These are phyloP conservation scores for Prunella vulgaris DNA, from an alignment of 257 asterid species.

Conservation along the genomic window DNA sequence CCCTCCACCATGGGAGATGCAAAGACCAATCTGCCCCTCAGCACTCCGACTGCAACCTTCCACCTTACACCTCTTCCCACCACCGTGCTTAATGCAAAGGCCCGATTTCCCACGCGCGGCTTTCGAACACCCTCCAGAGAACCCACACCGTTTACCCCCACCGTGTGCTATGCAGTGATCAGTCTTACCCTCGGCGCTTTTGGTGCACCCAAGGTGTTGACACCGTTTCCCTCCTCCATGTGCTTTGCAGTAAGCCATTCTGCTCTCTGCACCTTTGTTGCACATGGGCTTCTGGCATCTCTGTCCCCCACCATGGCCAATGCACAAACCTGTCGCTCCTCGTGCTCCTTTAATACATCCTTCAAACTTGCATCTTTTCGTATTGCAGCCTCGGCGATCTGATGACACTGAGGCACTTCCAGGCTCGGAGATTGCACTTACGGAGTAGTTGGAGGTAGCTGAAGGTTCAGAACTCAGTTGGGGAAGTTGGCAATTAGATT, in stretches of 20 bases:
- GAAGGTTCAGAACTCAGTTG: slow-evolving; percentile 65
- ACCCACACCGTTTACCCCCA: slow-evolving; percentile 74
- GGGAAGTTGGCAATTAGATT: slow-evolving; percentile 41
- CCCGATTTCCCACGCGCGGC: slow-evolving; percentile 95
- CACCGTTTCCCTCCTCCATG: slow-evolving; percentile 89
- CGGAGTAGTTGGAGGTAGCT: slow-evolving; percentile 50
- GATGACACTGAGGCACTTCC: slow-evolving; percentile 39
- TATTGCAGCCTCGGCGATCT: slow-evolving; percentile 32
- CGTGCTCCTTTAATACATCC: slow-evolving; percentile 84
- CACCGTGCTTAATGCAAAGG: slow-evolving; percentile 88
- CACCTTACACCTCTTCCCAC: slow-evolving; percentile 83
- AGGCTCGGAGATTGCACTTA: slow-evolving; percentile 59
- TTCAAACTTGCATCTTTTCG: slow-evolving; percentile 54
- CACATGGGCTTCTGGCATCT: slow-evolving; percentile 88
- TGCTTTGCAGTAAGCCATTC: slow-evolving; percentile 84
- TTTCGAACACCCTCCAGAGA: slow-evolving; percentile 56
- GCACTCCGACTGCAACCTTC: slow-evolving; percentile 88
- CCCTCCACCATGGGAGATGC: slow-evolving; percentile 96
- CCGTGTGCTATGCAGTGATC: slow-evolving; percentile 87
- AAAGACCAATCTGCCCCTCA: slow-evolving; percentile 81
- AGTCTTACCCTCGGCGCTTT: slow-evolving; percentile 84
- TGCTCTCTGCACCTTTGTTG: slow-evolving; percentile 83
- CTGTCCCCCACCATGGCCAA: slow-evolving; percentile 91
- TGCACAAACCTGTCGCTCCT: slow-evolving; percentile 80
- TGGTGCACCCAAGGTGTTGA: slow-evolving; percentile 76